Conservation (phyloP, 257 asterid species). For the Primulina tabacum region DNA sequence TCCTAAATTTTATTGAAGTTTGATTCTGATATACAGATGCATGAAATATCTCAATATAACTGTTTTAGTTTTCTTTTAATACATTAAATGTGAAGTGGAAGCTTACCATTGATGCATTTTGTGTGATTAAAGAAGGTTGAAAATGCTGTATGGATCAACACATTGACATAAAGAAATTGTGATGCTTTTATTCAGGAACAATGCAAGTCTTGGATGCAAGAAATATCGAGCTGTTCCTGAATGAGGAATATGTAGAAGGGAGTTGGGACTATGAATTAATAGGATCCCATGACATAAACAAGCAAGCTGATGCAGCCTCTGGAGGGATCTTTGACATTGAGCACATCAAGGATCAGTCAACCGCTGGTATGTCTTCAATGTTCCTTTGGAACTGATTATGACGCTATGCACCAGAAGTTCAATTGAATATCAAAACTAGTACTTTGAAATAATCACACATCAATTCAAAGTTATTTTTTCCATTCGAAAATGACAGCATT, state of each 20-base stretch:
- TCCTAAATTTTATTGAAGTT: no score
- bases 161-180: conserved; percentile 2
- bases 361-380: conserved; percentile 46
- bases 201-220: conserved; percentile 96
- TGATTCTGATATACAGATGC: neutral
- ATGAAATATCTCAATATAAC: neutral
- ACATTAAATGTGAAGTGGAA: neutral
- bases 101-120: neutral
- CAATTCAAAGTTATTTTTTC: neutral
- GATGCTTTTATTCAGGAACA: conserved; percentile 59
- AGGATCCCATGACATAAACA: conserved; percentile 58
- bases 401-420: neutral
- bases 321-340: conserved; percentile 78
- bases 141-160: neutral
- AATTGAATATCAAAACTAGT: neutral
- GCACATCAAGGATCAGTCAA: conserved; percentile 66
- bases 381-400: conserved; percentile 1
- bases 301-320: conserved; percentile 62
- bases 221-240: conserved; percentile 79
- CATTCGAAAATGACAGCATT: neutral
- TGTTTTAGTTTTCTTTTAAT: no score
- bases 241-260: conserved; percentile 60
- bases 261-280: conserved; percentile 70
- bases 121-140: neutral
- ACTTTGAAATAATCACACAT: neutral